A percentile compares a stretch with the other conserved stretches of the same genome.
phyloP scores from a whole-genome alignment of 176 grass and related monocot species.

The Phyllostachys edulis region DNA sequence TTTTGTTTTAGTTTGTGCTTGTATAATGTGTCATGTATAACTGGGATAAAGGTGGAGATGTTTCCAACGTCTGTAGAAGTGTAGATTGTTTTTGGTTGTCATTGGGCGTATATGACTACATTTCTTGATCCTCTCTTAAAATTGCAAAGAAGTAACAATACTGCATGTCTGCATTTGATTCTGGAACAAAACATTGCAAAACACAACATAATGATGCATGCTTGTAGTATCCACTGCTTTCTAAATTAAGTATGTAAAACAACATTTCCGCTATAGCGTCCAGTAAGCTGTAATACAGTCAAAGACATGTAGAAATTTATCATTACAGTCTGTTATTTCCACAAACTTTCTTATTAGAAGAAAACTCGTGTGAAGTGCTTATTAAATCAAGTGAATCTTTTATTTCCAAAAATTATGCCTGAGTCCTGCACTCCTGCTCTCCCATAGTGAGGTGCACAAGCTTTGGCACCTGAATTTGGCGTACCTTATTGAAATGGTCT shows the following conservation, averaged over 20 bases:
- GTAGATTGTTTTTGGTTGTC: too few relatives aligned
- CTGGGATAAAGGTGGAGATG: neutral
- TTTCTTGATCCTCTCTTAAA: constrained; percentile 3
- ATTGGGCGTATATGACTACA: neutral
- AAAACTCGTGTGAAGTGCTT: neutral
- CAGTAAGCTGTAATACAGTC: neutral
- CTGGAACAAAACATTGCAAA: constrained; percentile 7
- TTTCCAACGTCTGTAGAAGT: neutral
- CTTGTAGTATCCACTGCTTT: neutral
- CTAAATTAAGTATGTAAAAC: neutral
- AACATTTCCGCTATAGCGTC: neutral
- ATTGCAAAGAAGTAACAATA: neutral
- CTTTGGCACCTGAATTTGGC: neutral
- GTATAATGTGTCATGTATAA: neutral
- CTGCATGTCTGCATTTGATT: neutral
- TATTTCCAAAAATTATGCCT: neutral
- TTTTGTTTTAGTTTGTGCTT: neutral
- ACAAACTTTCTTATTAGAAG: neutral
- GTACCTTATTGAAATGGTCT: neutral
- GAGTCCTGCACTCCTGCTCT: constrained; percentile 1
- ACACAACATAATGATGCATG: neutral
- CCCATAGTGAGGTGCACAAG: neutral
- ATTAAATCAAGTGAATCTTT: neutral
- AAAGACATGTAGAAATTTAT: neutral
- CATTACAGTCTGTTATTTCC: neutral